Conservation (phyloP, 2,329 filamentous ascomycete genomes). For the Hypoxylon sp. region DNA sequence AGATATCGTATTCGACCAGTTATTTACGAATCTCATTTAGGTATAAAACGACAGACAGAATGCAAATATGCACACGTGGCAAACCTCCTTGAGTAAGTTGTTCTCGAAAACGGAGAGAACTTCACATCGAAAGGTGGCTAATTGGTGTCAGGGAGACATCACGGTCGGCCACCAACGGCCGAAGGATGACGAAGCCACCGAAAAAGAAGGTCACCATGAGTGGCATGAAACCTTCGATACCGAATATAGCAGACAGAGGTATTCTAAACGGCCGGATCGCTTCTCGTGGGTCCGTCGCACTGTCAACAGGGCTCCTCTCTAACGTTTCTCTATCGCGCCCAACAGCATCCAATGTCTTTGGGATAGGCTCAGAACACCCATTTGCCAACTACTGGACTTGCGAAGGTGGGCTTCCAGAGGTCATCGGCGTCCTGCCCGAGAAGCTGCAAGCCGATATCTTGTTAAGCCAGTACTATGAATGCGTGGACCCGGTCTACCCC, state of each 20-base stretch:
- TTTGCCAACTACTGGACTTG: slow-evolving; percentile 91
- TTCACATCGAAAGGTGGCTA: slow-evolving; percentile 21
- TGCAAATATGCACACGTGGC: slow-evolving; percentile 84
- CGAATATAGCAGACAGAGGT: slow-evolving; percentile 70
- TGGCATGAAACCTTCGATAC: slow-evolving; percentile 60
- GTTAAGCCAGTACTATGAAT: slow-evolving; percentile 74
- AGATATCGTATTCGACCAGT: slow-evolving; percentile 18
- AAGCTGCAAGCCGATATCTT: slow-evolving; percentile 83
- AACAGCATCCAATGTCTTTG: slow-evolving; percentile 82
- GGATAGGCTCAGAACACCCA: slow-evolving; percentile 83
- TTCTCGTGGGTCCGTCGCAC: slow-evolving; percentile 67
- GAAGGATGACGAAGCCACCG: slow-evolving; percentile 89
- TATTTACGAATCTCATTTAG: slow-evolving; percentile 59
- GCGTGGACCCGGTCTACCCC: slow-evolving; percentile 84
- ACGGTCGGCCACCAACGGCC: slow-evolving; percentile 80
- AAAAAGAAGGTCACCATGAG: slow-evolving; percentile 65
- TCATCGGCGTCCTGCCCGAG: slow-evolving; percentile 80
- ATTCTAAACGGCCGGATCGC: slow-evolving; percentile 62
- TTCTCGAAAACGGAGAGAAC: not conserved
- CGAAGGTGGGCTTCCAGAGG: slow-evolving; percentile 80
- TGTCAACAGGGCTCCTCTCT: slow-evolving; percentile 75
- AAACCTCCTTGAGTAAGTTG: slow-evolving; percentile 79
- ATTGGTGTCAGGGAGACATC: slow-evolving; percentile 68
- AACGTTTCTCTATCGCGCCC: slow-evolving; percentile 80
- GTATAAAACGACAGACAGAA: slow-evolving; percentile 81